Conservation (phyloP, 805 yeast species). For the Zygoascus ofunaensis region DNA sequence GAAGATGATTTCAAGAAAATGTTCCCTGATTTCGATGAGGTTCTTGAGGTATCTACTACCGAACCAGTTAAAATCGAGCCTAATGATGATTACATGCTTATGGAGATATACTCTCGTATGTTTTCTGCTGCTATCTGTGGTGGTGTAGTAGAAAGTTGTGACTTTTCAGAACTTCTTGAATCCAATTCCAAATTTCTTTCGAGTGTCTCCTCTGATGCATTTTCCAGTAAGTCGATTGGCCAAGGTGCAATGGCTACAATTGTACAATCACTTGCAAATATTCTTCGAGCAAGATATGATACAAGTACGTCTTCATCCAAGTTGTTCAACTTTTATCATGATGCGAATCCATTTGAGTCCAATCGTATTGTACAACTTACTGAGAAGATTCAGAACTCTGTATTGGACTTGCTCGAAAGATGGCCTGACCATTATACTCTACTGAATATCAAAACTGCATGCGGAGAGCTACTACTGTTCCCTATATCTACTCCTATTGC, state of each 20-base stretch:
- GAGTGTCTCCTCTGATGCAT: background rate
- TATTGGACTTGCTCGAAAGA: slow-evolving; percentile 41
- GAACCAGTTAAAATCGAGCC: background rate
- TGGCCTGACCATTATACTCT: slow-evolving; percentile 97
- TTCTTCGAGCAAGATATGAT: background rate
- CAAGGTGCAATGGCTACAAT: background rate
- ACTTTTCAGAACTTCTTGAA: background rate
- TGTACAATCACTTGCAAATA: background rate
- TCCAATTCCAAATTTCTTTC: background rate
- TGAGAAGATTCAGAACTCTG: slow-evolving; percentile 37
- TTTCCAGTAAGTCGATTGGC: background rate
- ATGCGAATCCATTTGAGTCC: slow-evolving; percentile 51
- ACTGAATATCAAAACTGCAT: slow-evolving; percentile 52
- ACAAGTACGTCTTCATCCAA: background rate
- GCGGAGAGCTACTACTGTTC: slow-evolving; percentile 54
- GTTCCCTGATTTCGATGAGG: slow-evolving; percentile 83
- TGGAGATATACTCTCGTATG: slow-evolving; percentile 3
- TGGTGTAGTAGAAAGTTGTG: background rate
- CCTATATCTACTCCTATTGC: slow-evolving; percentile 68
- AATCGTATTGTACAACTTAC: slow-evolving; percentile 46
- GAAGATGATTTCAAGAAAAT: slow-evolving; percentile 73
- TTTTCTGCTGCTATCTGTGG: background rate
- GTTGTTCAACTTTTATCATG: slow-evolving; percentile 56
- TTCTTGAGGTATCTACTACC: slow-evolving; percentile 27
- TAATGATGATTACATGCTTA: background rate